Percentiles rank a stretch among this genome's conserved stretches.
Evolutionary conservation across 2,329 filamentous ascomycete species (phyloP).

Genomic region (Ophiostoma australiae): DNA sequence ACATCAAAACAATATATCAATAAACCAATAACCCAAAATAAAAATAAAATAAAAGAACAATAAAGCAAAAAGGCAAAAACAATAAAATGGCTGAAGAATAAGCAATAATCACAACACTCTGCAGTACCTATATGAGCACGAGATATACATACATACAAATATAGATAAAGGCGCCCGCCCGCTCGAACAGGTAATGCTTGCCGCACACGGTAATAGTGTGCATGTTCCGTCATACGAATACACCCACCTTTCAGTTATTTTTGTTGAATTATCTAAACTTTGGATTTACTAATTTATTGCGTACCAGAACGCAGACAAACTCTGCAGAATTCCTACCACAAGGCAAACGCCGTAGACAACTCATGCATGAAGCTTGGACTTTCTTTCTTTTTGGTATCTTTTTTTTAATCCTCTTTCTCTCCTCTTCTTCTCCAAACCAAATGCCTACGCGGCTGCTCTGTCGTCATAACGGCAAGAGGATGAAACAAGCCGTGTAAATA

Average conservation of each 20-base stretch:
- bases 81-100: background rate
- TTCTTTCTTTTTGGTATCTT: background rate
- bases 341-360: background rate
- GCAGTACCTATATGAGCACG: background rate
- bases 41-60: background rate
- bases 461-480: background rate
- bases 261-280: background rate
- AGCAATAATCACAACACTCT: background rate
- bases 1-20: background rate
- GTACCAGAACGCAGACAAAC: background rate
- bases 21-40: too few relatives aligned
- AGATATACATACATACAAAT: background rate
- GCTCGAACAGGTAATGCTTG: conserved; percentile 3
- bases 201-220: conserved; percentile 6
- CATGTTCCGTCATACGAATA: conserved; percentile 5
- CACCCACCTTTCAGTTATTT: background rate
- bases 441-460: background rate
- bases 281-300: background rate
- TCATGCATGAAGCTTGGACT: background rate
- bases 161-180: background rate
- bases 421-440: background rate
- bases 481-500: background rate
- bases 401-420: background rate
- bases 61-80: background rate
- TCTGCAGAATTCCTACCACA: background rate